Evolutionary conservation across 257 asterid genomes (phyloP).

Genomic region (Cinchona pubescens): DNA sequence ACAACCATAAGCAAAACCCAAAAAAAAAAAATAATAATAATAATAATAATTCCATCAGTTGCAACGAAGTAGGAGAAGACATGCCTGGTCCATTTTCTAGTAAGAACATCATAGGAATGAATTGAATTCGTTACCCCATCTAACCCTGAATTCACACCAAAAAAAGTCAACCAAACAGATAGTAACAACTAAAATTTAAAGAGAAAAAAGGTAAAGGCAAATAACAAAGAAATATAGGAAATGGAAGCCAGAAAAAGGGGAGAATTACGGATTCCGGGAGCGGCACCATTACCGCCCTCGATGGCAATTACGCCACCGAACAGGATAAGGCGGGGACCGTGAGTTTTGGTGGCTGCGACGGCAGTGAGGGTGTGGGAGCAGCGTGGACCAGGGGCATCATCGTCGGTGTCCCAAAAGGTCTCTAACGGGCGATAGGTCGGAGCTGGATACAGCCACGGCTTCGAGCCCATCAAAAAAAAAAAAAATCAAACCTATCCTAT

Average conservation of each 20-base stretch:
- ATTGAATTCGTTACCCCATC: constrained; percentile 89
- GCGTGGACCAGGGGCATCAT: constrained; percentile 98
- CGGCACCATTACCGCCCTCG: constrained; percentile 82
- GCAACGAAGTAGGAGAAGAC: constrained; percentile 4
- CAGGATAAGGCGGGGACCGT: constrained; percentile 87
- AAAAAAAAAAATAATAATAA: no score
- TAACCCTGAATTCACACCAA: constrained; percentile 51
- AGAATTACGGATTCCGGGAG: constrained; percentile 75
- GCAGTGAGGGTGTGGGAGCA: constrained; percentile 94
- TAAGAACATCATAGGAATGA: constrained; percentile 87
- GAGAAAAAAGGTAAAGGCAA: background rate
- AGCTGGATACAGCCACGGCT: constrained; percentile 47
- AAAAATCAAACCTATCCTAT: no score
- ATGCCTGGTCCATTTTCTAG: constrained; percentile 95
- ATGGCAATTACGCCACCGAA: constrained; percentile 99
- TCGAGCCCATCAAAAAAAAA: constrained; percentile 38
- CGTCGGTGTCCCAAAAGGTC: constrained; percentile 81
- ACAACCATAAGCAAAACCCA: background rate
- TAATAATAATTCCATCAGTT: no score
- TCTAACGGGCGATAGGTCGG: constrained; percentile 46
- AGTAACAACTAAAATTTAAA: background rate
- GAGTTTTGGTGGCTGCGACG: constrained; percentile 80
- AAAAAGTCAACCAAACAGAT: background rate
- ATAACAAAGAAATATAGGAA: no score
- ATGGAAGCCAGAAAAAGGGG: background rate